Conservation (phyloP, 768 basidiomycete genomes). For the Hygrophoropsis aurantiaca region DNA sequence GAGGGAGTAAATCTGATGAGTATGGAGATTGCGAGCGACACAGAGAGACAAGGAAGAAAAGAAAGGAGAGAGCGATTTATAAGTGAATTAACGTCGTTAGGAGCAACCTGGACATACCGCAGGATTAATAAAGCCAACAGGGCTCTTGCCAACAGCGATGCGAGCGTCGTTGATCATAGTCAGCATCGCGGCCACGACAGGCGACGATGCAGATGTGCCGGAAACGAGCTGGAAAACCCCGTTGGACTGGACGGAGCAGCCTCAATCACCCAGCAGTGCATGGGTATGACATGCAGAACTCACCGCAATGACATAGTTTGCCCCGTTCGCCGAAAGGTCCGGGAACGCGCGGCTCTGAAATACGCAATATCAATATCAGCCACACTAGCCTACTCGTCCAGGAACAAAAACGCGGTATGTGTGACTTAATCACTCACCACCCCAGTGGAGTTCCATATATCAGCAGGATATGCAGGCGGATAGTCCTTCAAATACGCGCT, state of each 20-base stretch:
- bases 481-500: constrained; percentile 16
- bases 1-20: constrained; percentile 40
- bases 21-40: background rate
- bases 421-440: constrained; percentile 26
- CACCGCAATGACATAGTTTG: constrained; percentile 15
- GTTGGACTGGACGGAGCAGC: constrained; percentile 18
- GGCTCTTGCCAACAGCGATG: constrained; percentile 32
- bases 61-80: too few relatives aligned
- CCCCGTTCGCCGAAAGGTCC: constrained; percentile 29
- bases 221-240: constrained; percentile 20
- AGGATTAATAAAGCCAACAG: constrained; percentile 44
- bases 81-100: too few relatives aligned
- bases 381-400: background rate
- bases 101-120: constrained; percentile 32
- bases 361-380: background rate
- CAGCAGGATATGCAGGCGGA: constrained; percentile 26
- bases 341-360: constrained; percentile 31
- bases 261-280: constrained; percentile 9
- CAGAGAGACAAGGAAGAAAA: constrained; percentile 1
- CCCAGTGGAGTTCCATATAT: constrained; percentile 39
- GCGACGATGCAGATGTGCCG: constrained; percentile 36
- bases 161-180: constrained; percentile 41
- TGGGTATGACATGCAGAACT: constrained; percentile 1
- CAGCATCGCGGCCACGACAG: constrained; percentile 36
- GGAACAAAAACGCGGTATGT: background rate